A percentile compares a stretch with the other conserved stretches of the same genome.
Evolutionary conservation across 176 grass and related monocot genomes (phyloP).

Genomic region (Aegilops longissima): DNA sequence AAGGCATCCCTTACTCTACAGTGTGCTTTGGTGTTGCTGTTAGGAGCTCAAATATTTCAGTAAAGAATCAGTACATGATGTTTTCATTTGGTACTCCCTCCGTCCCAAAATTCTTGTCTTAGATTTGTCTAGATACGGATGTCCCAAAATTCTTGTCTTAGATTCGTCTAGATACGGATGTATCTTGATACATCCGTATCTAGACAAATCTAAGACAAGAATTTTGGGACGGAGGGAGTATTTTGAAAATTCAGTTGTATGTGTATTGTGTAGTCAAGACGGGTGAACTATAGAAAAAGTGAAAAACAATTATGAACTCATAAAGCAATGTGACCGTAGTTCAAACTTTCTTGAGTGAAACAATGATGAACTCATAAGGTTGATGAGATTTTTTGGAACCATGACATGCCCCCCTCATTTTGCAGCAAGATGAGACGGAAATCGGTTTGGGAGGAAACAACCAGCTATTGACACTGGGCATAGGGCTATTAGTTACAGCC

Average conservation of each 20-base stretch:
- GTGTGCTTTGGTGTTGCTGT: background rate
- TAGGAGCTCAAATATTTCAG: background rate
- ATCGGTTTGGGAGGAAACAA: constrained; percentile 76
- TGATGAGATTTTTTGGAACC: background rate
- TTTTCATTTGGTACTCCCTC: background rate
- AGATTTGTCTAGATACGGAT: too few relatives aligned
- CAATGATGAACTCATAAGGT: too few relatives aligned
- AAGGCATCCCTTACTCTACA: background rate
- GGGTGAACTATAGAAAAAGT: background rate
- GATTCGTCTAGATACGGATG: too few relatives aligned
- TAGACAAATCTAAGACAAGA: too few relatives aligned
- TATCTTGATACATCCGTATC: too few relatives aligned
- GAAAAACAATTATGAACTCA: background rate
- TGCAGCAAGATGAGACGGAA: constrained; percentile 98
- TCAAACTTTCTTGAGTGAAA: background rate
- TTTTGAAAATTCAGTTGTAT: background rate
- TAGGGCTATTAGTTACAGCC: constrained; percentile 83
- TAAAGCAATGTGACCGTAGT: too few relatives aligned
- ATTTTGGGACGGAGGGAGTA: too few relatives aligned
- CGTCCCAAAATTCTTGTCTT: too few relatives aligned
- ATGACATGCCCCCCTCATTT: constrained; percentile 1
- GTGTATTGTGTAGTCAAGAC: background rate
- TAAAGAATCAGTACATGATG: background rate
- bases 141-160: too few relatives aligned
- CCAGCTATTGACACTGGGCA: constrained; percentile 70